Evolutionary conservation across 2,329 filamentous ascomycete species (phyloP), one percentile per base, ranked within the genome.

Genomic region (Stagonosporopsis tanaceti): DNA sequence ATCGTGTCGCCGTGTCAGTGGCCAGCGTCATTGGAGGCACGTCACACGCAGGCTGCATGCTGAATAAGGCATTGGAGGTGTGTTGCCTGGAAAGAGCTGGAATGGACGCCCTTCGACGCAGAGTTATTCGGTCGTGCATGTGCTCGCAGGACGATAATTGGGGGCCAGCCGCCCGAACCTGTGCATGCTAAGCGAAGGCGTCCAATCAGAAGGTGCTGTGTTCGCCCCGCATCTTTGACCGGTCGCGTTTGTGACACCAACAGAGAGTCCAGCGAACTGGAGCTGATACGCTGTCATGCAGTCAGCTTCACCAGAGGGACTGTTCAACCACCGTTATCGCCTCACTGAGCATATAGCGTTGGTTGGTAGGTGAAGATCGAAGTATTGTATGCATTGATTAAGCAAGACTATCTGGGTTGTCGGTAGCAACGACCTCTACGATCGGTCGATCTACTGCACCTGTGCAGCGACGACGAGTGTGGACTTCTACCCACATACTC

Each of bases 221-320:
- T 20, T 40, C 44, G 38, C 54, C 54, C 54, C 48, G 54, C 54
- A 45, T n/a, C 14, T 20, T 40, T 57, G 54, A 57, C 54, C 54
- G 54, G 54, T 53, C 39, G 48, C 40, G 38, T 30, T 46, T 6
- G 54, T 53, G 48, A 22, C 8, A 53, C 47, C 44, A 39, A 34
- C 32, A n/a, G 15, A 32, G 15, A 30, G 6, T n/a, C 42, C 42
- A 35, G 14, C 30, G 14, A 25, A 25, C 37, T 37, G 38, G 37
- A 32, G 14, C 11, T 47, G 44, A 44, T 22, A 22, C 32, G 28
- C 28, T 12, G n/a, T 11, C n/a, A 51, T 51, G 54, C 42, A 45
- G 44, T 47, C 42, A 57, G 9, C 28, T 37, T 34, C 38, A n/a
- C 42, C 30, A 52, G 14, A 11, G 35, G 7, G 20, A 24, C 30